Base-by-base conservation (phyloP, 768 basidiomycete genomes). In the Pisolithus orientalis region DNA sequence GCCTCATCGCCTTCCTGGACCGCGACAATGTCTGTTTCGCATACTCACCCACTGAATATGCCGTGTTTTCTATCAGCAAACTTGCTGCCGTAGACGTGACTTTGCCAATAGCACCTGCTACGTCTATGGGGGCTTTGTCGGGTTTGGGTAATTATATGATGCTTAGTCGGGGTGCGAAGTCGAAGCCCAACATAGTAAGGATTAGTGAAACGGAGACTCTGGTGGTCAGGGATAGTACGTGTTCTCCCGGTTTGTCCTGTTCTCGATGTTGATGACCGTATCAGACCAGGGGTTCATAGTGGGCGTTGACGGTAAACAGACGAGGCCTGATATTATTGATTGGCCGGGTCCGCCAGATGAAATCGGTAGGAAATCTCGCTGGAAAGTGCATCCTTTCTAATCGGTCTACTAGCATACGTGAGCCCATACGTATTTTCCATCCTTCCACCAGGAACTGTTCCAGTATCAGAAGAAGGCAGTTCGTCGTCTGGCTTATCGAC, bases 301-400 rank as follows among this genome's bases (percentile, higher is more conserved):
- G 53, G 82, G 80, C 10, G 54, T 70, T 6, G 80, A 85, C 55
- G 85, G 79, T 0, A 83, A 78, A 57, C 65, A 74, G 7, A 75
- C 79, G 0, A 72, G 79, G 37, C 58, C 70, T 2, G 59, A 68
- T 8, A 71, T 72, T 16, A 77, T 94, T 14, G 79, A 80, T 54
- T 94, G 90, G 87, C 80, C 84, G 1, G 77, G 79, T n/a, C 77
- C 84, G 44, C 90, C 90, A 24, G 91, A 94, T 61, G 93, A 95
- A 55, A 75, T 86, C 27, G 76, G 90, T 86, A 57, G 59, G 45
- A 10, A 8, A 3, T 28, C 17, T n/a, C 16, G 76, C 85, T 28
- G 75, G 77, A 49, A 87, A 84, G 81, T 75, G 77, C 1, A 73
- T 77, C 11, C 72, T 78, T 48, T 85, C 82, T 39, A 85, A 85